phyloP scores from a whole-genome alignment of 163 green algal genomes.

The Chlamydomonas reinhardtii region DNA sequence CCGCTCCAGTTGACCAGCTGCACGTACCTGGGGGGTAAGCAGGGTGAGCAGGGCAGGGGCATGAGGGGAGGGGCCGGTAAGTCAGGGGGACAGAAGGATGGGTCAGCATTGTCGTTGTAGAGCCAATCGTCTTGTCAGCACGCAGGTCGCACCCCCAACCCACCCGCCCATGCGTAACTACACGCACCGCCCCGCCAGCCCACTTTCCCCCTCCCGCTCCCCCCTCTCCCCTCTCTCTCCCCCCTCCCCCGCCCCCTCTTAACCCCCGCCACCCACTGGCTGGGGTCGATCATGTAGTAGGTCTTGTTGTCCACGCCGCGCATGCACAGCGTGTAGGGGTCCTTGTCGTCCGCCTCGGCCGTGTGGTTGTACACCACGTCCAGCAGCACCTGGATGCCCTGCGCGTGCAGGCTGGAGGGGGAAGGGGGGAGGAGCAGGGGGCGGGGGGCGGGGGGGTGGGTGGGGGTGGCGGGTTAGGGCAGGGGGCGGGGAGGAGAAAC shows the following conservation, averaged over 20 bases:
- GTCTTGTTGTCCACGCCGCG: constrained; percentile 87
- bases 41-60: neutral
- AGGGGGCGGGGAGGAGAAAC: neutral
- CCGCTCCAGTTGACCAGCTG: constrained; percentile 95
- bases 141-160: no score
- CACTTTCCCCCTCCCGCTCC: no score
- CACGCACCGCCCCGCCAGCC: no score
- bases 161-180: no score
- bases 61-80: no score
- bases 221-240: no score
- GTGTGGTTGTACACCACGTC: constrained; percentile 99
- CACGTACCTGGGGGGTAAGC: constrained; percentile 55
- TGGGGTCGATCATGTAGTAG: constrained; percentile 94
- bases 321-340: constrained; percentile 35
- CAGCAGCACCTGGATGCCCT: constrained; percentile 95
- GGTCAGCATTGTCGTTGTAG: no score
- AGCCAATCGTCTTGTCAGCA: no score
- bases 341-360: constrained; percentile 87
- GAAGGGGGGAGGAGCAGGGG: neutral
- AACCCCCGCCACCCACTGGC: no score
- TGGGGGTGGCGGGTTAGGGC: no score
- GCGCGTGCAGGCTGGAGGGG: constrained; percentile 74
- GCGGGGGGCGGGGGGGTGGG: neutral
- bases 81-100: no score
- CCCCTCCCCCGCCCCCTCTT: no score